Evolutionary conservation across 306 rosid genomes (phyloP).

Genomic region (Vigna nakashimae): DNA sequence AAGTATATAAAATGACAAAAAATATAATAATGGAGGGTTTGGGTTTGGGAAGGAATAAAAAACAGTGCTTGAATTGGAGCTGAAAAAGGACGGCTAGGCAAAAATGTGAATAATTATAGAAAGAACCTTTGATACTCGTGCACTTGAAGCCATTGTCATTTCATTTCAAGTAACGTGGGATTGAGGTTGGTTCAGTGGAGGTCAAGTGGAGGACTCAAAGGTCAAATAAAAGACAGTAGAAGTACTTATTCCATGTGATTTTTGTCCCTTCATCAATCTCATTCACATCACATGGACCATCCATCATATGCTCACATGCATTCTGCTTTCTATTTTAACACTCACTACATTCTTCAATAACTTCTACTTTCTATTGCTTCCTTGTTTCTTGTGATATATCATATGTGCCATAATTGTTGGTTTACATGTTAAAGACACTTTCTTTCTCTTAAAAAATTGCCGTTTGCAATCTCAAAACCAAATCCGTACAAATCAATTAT

Average conservation of each 20-base stretch:
- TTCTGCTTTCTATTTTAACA: constrained; percentile 14
- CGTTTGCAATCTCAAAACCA: background rate
- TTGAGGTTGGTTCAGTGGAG: background rate
- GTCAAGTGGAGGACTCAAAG: constrained; percentile 1
- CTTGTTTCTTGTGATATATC: background rate
- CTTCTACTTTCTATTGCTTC: constrained; percentile 22
- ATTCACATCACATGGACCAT: constrained; percentile 5
- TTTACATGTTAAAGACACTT: no score
- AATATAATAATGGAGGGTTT: background rate
- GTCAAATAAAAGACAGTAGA: constrained; percentile 2
- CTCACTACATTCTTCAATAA: background rate
- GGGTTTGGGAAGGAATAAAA: constrained; percentile 35
- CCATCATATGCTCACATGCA: constrained; percentile 40
- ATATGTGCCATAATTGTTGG: background rate
- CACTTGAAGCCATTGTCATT: background rate
- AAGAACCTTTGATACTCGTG: constrained; percentile 15
- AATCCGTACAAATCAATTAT: background rate
- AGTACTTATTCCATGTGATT: constrained; percentile 45
- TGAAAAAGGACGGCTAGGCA: constrained; percentile 45
- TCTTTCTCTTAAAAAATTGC: background rate
- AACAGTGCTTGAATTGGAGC: constrained; percentile 36
- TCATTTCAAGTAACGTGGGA: constrained; percentile 7
- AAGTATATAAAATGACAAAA: constrained; percentile 23
- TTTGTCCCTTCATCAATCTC: constrained; percentile 12
- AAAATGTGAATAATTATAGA: constrained; percentile 5